Evolutionary conservation across 108 stramenopile species (phyloP).

Genomic region (Nitzschia putrida): DNA sequence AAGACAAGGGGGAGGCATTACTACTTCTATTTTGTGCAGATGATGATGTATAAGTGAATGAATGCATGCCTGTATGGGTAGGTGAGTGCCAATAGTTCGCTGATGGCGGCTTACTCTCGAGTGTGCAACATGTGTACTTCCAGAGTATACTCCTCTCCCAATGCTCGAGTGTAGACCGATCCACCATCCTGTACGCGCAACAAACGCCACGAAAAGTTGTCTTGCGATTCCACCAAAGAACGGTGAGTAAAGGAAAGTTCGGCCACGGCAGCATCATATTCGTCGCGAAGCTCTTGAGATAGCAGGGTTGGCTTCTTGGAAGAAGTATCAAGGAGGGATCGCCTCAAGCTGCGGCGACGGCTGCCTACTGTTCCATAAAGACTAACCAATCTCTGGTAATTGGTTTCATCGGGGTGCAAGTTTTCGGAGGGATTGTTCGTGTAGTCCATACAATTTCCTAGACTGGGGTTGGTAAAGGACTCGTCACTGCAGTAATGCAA

Average conservation of each 20-base stretch:
- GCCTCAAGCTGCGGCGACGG: neutral
- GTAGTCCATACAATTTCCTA: constrained; percentile 80
- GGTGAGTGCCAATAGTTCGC: too few species aligned
- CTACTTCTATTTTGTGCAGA: too few species aligned
- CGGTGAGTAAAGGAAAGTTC: neutral
- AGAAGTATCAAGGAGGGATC: neutral
- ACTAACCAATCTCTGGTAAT: constrained; percentile 44
- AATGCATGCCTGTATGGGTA: too few species aligned
- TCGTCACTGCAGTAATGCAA: constrained; percentile 57
- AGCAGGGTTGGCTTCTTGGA: neutral
- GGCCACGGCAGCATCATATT: neutral
- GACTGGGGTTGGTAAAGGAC: constrained; percentile 61
- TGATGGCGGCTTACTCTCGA: neutral
- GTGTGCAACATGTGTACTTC: constrained; percentile 14
- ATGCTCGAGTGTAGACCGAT: neutral
- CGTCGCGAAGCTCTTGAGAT: neutral
- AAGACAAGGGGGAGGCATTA: too few species aligned
- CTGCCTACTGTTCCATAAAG: constrained; percentile 27
- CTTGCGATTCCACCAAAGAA: neutral
- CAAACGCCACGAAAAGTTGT: constrained; percentile 7
- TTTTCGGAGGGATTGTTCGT: constrained; percentile 57
- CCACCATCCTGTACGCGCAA: neutral
- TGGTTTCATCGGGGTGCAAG: constrained; percentile 47
- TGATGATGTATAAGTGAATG: too few species aligned
- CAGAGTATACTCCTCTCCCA: constrained; percentile 1